Base-by-base conservation (phyloP, 1,284 basidiomycete genomes). In the Rhodotorula sp. region DNA sequence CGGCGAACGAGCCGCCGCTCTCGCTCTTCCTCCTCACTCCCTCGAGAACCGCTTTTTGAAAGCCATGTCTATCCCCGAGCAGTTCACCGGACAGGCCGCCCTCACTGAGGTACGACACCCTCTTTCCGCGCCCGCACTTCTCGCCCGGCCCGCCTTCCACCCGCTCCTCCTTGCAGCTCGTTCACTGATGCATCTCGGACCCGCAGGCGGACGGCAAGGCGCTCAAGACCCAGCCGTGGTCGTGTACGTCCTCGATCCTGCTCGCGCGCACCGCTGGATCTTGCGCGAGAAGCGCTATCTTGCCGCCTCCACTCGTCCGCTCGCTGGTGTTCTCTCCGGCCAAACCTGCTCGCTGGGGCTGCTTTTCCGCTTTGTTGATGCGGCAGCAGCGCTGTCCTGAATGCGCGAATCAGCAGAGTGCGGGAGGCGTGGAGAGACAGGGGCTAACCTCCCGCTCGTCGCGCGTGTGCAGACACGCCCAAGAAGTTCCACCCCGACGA, bases 31-130 rank as follows among this genome's bases (percentile, higher is more conserved):
- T 17, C 50, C 50, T 29, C 15, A 1, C 29, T 17, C n/a, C 27
- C 27, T 9, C n/a, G n/a, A 51, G 12, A 22, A 37, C n/a, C n/a
- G n/a, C n/a, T n/a, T n/a, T n/a, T 29, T 39, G 17, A 34, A 1
- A 37, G 58, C 1, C 34, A 69, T 73, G 68, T 64, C 67, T 36
- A 66, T 70, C n/a, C 74, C 71, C 17, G 57, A 61, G 39, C 71
- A 71, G 57, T 76, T 67, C 64, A 76, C 72, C 27, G 75, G 75
- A 37, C 72, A 74, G 50, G 75, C 67, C n/a, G 75, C 75, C 4
- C 29, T 66, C 25, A 39, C 64, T 55, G 64, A 70, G 60, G 72
- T 58, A 44, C 41, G 70, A 13, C 56, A 25, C 13, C 34, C 15
- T n/a, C 39, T 8, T 29, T 34, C 21, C 8, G 4, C 15, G 7